These are phyloP conservation scores for Russula emetica DNA, from an alignment of 768 basidiomycete species.

Conservation along the genomic window DNA sequence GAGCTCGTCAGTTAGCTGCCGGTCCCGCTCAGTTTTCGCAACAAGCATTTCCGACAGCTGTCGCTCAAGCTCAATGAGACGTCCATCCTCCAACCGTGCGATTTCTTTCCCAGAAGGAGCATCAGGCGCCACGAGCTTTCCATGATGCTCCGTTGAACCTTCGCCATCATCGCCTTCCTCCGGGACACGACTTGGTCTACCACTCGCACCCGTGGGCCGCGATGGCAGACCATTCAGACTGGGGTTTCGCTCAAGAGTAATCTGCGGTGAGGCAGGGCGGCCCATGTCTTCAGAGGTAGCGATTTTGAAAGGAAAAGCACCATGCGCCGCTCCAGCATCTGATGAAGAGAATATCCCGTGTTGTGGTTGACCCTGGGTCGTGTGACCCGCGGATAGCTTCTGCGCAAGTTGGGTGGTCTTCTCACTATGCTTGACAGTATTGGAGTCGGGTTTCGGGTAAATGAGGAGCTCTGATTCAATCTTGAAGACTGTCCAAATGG, in stretches of 20 bases:
- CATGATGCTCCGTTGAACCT: constrained; percentile 62
- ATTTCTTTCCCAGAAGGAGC: constrained; percentile 58
- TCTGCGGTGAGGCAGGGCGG: constrained; percentile 24
- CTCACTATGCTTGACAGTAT: constrained; percentile 40
- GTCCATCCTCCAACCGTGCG: constrained; percentile 70
- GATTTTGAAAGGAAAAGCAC: constrained; percentile 31
- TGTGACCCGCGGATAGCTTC: constrained; percentile 43
- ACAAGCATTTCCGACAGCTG: constrained; percentile 57
- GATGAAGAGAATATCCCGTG: too few species aligned
- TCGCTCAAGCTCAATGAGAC: constrained; percentile 22
- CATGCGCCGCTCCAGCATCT: too few species aligned
- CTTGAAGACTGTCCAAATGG: neutral
- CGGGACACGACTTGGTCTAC: constrained; percentile 35
- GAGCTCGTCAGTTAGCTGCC: constrained; percentile 70
- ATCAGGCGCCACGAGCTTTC: constrained; percentile 58
- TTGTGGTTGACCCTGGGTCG: constrained; percentile 17
- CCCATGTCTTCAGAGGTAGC: constrained; percentile 21
- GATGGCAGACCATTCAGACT: constrained; percentile 43
- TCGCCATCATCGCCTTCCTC: constrained; percentile 54
- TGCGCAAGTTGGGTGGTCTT: constrained; percentile 34
- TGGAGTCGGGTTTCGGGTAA: constrained; percentile 63
- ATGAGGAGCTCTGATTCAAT: constrained; percentile 76
- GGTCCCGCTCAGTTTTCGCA: constrained; percentile 51
- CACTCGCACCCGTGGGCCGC: constrained; percentile 33
- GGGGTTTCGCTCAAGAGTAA: constrained; percentile 13